Evolutionary conservation across 1,284 basidiomycete genomes (phyloP), one percentile per base, ranked within the genome.

Genomic region (Cutaneotrichosporon sp.): DNA sequence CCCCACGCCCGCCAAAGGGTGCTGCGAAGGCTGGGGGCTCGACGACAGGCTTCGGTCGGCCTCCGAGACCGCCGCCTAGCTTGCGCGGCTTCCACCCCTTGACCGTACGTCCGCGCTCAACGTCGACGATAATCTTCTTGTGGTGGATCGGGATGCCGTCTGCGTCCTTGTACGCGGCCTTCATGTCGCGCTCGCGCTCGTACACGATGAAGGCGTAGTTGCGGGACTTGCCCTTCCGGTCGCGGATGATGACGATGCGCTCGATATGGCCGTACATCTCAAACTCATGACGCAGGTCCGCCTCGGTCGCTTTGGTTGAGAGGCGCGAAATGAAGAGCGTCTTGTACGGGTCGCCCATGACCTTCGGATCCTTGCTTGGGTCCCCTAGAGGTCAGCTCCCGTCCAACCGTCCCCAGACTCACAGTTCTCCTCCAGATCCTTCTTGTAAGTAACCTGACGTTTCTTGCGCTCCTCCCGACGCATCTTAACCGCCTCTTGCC

Each of bases 131-230:
- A 57, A 97, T 91, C 59, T 88, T 81, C 70, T 96, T 92, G 65
- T 90, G 90, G 80, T 91, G 87, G 64, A 99, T 91, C 58, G 90
- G 88, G 43, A 98, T 81, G 14, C 93, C 90, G 67, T 98, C 94
- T n/a, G 93, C 96, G 71, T 98, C 94, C 77, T 97, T 98, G 81
- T 97, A 99, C 10, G 94, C 96, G 57, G 92, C 94, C 83, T 97
- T 97, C 96, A 98, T 98, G 73, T 99, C 96, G 56, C 92, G 84
- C 77, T 98, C 96, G 24, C 93, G 83, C 72, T 99, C 96, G 66
- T 91, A 99, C 7, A 97, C 90, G 57, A 99, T 82, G 75, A 99
- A 99, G 16, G 94, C 96, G 74, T 97, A 98, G 17, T 92, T 91
- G 60, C 87, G 80, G 66, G 86, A 84, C 59, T 90, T 87, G 45